Base-by-base conservation (phyloP, 768 basidiomycete species). In the Mycena indigotica region DNA sequence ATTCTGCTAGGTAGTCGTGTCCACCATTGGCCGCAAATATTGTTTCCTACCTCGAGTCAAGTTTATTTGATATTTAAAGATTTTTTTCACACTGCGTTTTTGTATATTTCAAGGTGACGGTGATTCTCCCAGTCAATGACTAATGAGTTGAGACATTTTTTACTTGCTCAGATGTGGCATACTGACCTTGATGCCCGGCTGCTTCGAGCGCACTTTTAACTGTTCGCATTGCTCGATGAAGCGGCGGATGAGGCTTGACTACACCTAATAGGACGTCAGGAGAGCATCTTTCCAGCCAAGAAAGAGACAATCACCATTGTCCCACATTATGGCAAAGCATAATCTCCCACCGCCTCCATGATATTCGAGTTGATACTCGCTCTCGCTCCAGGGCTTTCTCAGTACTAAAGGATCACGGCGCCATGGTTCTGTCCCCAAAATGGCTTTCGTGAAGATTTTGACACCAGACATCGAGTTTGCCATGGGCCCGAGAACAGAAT, bases 111-210 rank as follows among this genome's bases (percentile, higher is more conserved):
- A 17, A 73, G 63, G 60, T 88, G 84, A 15, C 82, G 75, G 56
- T 80, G 74, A 0, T 82, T 78, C 40, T 79, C 67, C 87, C 88
- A 91, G 46, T 86, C 81, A 50, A 90, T 78, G 3, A 90, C 89
- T 88, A 23, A n/a, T n/a, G n/a, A n/a, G n/a, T n/a, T n/a, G n/a
- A n/a, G n/a, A n/a, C n/a, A n/a, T n/a, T n/a, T n/a, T n/a, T n/a
- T n/a, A n/a, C n/a, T n/a, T n/a, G n/a, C n/a, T n/a, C n/a, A n/a
- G n/a, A n/a, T n/a, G n/a, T n/a, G n/a, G n/a, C n/a, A n/a, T n/a
- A n/a, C n/a, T n/a, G n/a, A 81, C 81, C 77, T 68, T 74, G 71
- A 58, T 84, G 80, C 17, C 86, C 84, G 12, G 76, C 80, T 2
- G 73, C 75, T 49, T 80, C 72, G 52, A 83, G 65, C 5, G 77